These are phyloP conservation scores for Termitomyces sp. DNA, from an alignment of 768 basidiomycete genomes.

Conservation along the genomic window DNA sequence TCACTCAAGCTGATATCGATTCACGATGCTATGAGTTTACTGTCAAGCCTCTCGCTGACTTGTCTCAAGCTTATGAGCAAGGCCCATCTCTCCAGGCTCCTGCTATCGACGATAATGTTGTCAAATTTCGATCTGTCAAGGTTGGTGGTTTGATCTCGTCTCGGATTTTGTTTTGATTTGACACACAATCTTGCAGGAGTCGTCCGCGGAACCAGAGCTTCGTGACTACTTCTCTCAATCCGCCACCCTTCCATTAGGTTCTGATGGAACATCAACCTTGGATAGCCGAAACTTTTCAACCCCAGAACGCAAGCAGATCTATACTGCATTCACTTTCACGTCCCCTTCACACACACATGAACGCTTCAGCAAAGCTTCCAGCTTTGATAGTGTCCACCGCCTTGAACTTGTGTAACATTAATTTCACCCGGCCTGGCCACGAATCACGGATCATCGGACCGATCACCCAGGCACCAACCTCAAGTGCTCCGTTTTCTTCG, in stretches of 20 bases:
- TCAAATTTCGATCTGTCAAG: slow-evolving; percentile 40
- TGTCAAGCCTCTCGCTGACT: slow-evolving; percentile 73
- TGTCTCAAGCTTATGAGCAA: slow-evolving; percentile 62
- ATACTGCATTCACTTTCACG: slow-evolving; percentile 74
- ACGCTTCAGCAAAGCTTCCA: slow-evolving; percentile 43
- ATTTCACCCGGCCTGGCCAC: not conserved
- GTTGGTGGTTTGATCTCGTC: slow-evolving; percentile 28
- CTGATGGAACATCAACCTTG: slow-evolving; percentile 22
- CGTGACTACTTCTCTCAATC: slow-evolving; percentile 47
- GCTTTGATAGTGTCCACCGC: slow-evolving; percentile 24
- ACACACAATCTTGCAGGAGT: slow-evolving; percentile 31
- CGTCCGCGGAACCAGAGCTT: slow-evolving; percentile 51
- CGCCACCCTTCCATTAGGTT: slow-evolving; percentile 21
- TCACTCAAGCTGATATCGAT: slow-evolving; percentile 54
- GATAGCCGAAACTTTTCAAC: slow-evolving; percentile 53
- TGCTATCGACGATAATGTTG: slow-evolving; percentile 26
- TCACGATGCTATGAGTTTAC: slow-evolving; percentile 80
- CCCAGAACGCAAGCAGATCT: slow-evolving; percentile 68
- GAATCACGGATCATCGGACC: not conserved
- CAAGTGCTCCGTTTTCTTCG: slow-evolving; percentile 1
- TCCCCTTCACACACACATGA: slow-evolving; percentile 62
- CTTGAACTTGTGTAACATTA: slow-evolving; percentile 19
- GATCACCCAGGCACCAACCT: not conserved
- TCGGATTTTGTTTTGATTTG: slow-evolving; percentile 6
- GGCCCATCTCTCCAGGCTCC: slow-evolving; percentile 26